These are phyloP conservation scores for Monascus purpureus DNA, from an alignment of 495 filamentous ascomycete species.

Conservation along the genomic window DNA sequence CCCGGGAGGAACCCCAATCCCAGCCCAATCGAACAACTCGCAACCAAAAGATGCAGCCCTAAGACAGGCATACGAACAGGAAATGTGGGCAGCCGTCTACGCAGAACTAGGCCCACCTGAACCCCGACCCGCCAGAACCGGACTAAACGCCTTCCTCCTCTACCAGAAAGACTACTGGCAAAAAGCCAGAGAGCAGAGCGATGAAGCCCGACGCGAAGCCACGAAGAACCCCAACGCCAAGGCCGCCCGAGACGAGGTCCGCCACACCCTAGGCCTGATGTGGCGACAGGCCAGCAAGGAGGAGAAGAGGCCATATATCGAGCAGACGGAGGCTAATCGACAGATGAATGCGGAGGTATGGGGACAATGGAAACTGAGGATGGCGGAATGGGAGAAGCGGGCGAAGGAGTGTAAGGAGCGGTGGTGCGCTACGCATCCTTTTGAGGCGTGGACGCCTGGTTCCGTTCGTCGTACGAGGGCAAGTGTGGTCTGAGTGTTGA, in stretches of 20 bases:
- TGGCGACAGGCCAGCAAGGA: slow-evolving; percentile 66
- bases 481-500: too few species aligned
- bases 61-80: slow-evolving; percentile 55
- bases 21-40: slow-evolving; percentile 4
- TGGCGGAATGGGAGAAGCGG: slow-evolving; percentile 55
- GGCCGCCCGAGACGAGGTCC: slow-evolving; percentile 58
- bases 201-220: slow-evolving; percentile 46
- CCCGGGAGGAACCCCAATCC: slow-evolving; percentile 1
- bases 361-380: slow-evolving; percentile 41
- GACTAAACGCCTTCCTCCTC: slow-evolving; percentile 55
- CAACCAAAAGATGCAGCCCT: slow-evolving; percentile 35
- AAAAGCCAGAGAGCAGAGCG: slow-evolving; percentile 56
- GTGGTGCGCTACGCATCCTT: slow-evolving; percentile 50
- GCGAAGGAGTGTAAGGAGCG: slow-evolving; percentile 43
- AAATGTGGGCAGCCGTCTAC: slow-evolving; percentile 55
- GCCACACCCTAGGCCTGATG: slow-evolving; percentile 68
- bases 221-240: slow-evolving; percentile 55
- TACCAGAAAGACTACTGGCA: slow-evolving; percentile 68
- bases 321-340: slow-evolving; percentile 54
- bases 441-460: slow-evolving; percentile 15
- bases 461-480: background rate
- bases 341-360: slow-evolving; percentile 41
- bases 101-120: slow-evolving; percentile 60
- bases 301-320: slow-evolving; percentile 59
- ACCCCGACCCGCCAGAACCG: slow-evolving; percentile 50